These are phyloP conservation scores for Scheffersomyces coipomensis DNA, from an alignment of 805 yeast species.

Conservation along the genomic window DNA sequence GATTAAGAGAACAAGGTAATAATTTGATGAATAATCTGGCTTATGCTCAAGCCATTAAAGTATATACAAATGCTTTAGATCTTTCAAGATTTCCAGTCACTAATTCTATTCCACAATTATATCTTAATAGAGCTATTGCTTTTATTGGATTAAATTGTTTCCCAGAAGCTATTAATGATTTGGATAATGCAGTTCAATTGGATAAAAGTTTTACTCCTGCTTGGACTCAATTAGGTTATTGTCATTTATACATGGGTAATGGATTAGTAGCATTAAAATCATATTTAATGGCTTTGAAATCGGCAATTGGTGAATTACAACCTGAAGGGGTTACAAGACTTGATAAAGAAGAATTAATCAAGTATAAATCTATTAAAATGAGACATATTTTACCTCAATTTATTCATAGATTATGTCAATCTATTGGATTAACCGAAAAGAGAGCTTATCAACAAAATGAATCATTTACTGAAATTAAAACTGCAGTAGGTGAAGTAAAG, in stretches of 20 bases:
- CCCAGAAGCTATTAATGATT: constrained; percentile 37
- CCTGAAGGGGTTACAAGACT: constrained; percentile 20
- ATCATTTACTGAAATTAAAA: constrained; percentile 19
- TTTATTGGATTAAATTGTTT: constrained; percentile 40
- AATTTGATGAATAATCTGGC: constrained; percentile 34
- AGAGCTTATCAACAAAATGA: constrained; percentile 37
- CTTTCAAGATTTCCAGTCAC: neutral
- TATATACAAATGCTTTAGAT: constrained; percentile 36
- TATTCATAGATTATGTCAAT: constrained; percentile 31
- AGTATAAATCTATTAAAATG: constrained; percentile 21
- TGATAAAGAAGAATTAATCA: constrained; percentile 9
- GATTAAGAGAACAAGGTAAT: constrained; percentile 39
- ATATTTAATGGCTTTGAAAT: constrained; percentile 29
- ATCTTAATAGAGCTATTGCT: constrained; percentile 40
- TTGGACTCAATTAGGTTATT: constrained; percentile 44
- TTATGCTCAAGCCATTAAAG: constrained; percentile 38
- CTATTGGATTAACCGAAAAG: constrained; percentile 33
- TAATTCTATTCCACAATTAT: constrained; percentile 25
- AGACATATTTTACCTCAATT: constrained; percentile 35
- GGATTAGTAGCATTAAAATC: constrained; percentile 31
- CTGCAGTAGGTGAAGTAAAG: constrained; percentile 20
- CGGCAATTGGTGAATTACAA: constrained; percentile 27
- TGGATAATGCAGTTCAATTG: constrained; percentile 26
- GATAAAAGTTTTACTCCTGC: constrained; percentile 39
- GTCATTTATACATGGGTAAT: constrained; percentile 39